Percentiles rank a stretch among this genome's conserved stretches.
phyloP scores from a whole-genome alignment of 2,329 filamentous ascomycete species.

The Aspergillus bombycis region DNA sequence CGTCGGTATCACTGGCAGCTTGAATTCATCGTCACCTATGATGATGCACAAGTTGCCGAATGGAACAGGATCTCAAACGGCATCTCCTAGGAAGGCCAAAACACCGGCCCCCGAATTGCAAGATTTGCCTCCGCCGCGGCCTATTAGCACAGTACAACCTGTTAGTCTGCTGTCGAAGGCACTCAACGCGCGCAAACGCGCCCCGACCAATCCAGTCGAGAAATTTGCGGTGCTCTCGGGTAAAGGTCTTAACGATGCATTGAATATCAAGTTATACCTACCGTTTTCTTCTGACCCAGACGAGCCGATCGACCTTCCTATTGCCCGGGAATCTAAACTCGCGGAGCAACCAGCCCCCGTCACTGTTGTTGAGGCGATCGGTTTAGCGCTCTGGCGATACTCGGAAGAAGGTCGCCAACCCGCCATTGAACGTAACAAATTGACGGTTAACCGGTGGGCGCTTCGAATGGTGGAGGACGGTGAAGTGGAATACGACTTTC shows the following conservation, averaged over 20 bases:
- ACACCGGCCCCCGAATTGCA: constrained; percentile 55
- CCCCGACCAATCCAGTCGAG: constrained; percentile 64
- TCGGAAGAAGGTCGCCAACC: constrained; percentile 61
- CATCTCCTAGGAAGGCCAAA: constrained; percentile 57
- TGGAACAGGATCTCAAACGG: constrained; percentile 34
- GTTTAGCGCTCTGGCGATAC: constrained; percentile 64
- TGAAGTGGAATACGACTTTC: constrained; percentile 69
- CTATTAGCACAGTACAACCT: constrained; percentile 61
- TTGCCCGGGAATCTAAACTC: constrained; percentile 59
- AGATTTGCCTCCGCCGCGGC: constrained; percentile 62
- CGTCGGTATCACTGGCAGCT: constrained; percentile 46
- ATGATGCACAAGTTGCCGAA: constrained; percentile 46
- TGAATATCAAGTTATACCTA: constrained; percentile 66
- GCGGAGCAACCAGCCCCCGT: constrained; percentile 51
- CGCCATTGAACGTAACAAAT: constrained; percentile 53
- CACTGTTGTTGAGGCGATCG: constrained; percentile 66
- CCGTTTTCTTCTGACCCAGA: constrained; percentile 61
- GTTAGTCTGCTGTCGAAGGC: constrained; percentile 62
- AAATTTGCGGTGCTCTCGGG: constrained; percentile 63
- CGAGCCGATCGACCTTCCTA: constrained; percentile 61
- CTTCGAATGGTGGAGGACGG: constrained; percentile 70
- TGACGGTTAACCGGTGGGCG: constrained; percentile 66
- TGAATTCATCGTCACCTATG: constrained; percentile 55
- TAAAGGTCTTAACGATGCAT: constrained; percentile 61
- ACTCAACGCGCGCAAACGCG: constrained; percentile 59